Conservation (phyloP, 2,329 filamentous ascomycete species). For the Penicillium sp. region DNA sequence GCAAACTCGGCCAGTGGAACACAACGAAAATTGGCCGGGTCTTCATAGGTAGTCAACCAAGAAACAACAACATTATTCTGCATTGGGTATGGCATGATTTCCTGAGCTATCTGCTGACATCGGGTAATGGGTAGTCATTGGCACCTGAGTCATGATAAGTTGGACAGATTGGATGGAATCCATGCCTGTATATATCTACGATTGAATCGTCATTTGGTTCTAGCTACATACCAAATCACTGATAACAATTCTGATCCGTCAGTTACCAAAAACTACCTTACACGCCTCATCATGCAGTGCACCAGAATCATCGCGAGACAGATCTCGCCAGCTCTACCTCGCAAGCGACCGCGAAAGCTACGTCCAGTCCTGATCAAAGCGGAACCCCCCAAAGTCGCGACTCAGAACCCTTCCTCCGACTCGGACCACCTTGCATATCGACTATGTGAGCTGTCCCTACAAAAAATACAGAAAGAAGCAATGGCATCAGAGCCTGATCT, state of each 20-base stretch:
- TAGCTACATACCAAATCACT: neutral
- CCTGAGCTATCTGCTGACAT: neutral
- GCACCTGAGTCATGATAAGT: neutral
- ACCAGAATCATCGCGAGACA: neutral
- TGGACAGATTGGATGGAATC: no score
- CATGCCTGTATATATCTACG: neutral
- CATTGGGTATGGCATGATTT: neutral
- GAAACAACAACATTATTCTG: neutral
- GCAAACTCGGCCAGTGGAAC: neutral
- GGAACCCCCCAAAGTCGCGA: neutral
- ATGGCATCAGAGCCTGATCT: slow-evolving; percentile 22
- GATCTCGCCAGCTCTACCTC: neutral
- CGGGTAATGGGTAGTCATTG: neutral
- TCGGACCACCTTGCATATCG: slow-evolving; percentile 25
- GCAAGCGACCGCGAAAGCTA: neutral
- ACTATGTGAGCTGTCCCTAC: slow-evolving; percentile 23
- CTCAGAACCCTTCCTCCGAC: slow-evolving; percentile 2
- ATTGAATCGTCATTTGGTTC: neutral
- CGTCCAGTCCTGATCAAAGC: neutral
- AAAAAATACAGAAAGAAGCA: slow-evolving; percentile 26
- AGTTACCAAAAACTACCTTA: neutral
- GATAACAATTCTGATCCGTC: neutral
- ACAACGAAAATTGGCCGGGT: neutral
- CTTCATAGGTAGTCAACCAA: neutral
- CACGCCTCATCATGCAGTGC: neutral